These are phyloP conservation scores for Pleurotus eryngii DNA, from an alignment of 768 basidiomycete species.

Conservation along the genomic window DNA sequence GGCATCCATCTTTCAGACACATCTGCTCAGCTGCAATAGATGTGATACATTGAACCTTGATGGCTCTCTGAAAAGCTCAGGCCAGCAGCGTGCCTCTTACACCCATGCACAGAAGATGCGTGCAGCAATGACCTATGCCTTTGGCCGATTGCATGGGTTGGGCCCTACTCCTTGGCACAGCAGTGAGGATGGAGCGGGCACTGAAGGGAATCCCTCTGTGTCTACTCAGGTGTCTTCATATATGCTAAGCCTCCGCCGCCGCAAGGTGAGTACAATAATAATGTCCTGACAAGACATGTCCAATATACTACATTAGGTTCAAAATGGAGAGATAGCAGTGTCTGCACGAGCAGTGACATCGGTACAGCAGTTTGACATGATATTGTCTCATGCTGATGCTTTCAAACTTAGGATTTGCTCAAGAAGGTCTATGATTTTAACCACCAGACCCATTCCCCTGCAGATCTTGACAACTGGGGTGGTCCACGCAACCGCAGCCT, in stretches of 20 bases:
- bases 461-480: constrained; percentile 23
- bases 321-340: neutral
- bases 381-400: neutral
- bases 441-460: neutral
- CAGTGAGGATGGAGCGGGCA: constrained; percentile 16
- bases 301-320: neutral
- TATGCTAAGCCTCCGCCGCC: constrained; percentile 22
- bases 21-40: too few relatives aligned
- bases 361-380: neutral
- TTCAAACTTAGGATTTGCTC: neutral
- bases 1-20: too few relatives aligned
- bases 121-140: constrained; percentile 20
- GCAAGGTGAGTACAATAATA: constrained; percentile 18
- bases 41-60: too few relatives aligned
- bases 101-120: constrained; percentile 21
- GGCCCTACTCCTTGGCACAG: constrained; percentile 27
- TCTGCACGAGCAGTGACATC: neutral
- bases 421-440: neutral
- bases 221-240: constrained; percentile 22
- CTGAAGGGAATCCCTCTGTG: constrained; percentile 26
- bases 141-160: constrained; percentile 17
- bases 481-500: constrained; percentile 22
- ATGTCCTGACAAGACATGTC: neutral
- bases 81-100: constrained; percentile 11
- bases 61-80: constrained; percentile 9